Evolutionary conservation across 768 basidiomycete species (phyloP).

Genomic region (Tylopilus felleus): DNA sequence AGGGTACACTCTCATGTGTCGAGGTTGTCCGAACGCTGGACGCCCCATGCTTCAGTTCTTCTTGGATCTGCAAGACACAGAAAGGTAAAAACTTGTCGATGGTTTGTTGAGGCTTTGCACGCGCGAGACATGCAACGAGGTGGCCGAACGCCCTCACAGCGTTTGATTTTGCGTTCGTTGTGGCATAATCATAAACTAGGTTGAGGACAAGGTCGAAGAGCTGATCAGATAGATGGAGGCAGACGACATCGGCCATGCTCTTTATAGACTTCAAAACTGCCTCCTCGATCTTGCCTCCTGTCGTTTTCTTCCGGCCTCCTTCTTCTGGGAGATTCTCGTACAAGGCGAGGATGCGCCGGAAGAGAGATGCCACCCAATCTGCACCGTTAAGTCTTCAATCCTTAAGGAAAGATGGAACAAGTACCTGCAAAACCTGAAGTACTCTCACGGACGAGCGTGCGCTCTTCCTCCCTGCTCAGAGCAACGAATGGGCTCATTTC

Average conservation of each 20-base stretch:
- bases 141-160: slow-evolving; percentile 89
- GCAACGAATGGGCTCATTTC: slow-evolving; percentile 33
- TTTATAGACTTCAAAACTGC: slow-evolving; percentile 74
- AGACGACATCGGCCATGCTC: slow-evolving; percentile 76
- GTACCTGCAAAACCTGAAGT: slow-evolving; percentile 76
- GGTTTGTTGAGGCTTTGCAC: slow-evolving; percentile 71
- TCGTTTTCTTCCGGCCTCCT: slow-evolving; percentile 81
- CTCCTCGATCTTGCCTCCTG: slow-evolving; percentile 80
- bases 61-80: slow-evolving; percentile 72
- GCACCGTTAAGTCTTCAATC: slow-evolving; percentile 2
- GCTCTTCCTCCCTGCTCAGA: slow-evolving; percentile 63
- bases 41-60: slow-evolving; percentile 87
- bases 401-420: slow-evolving; percentile 6
- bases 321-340: slow-evolving; percentile 95
- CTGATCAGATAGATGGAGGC: slow-evolving; percentile 57
- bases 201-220: slow-evolving; percentile 85
- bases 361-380: slow-evolving; percentile 82
- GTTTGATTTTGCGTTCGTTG: slow-evolving; percentile 87
- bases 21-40: slow-evolving; percentile 83
- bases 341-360: slow-evolving; percentile 73
- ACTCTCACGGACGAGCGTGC: slow-evolving; percentile 70
- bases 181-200: slow-evolving; percentile 81
- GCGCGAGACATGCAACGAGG: slow-evolving; percentile 78
- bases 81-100: slow-evolving; percentile 78
- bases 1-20: slow-evolving; percentile 66